Base-by-base conservation (phyloP, 2,329 filamentous ascomycete species). In the Aureobasidium sp. region DNA sequence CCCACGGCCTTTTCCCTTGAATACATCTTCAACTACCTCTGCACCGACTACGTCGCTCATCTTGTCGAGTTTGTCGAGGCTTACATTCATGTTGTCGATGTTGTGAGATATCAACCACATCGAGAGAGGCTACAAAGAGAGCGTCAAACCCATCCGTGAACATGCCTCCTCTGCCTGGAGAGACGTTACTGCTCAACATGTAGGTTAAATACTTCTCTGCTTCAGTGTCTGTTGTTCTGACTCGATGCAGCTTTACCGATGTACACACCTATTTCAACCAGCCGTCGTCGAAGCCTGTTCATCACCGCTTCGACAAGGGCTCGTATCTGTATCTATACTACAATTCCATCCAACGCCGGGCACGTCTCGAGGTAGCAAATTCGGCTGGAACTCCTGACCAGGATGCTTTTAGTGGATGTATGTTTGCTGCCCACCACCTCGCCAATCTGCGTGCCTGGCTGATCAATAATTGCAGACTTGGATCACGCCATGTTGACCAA, bases 311-410 rank as follows among this genome's bases (percentile, higher is more conserved):
- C 72, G 86, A 90, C 72, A 88, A 88, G 71, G 82, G 85, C 49
- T 91, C 87, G 8, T 92, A 92, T 71, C 81, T 92, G 61, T 92
- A 92, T 69, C 77, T 92, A 6, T 91, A 90, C 71, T 86, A 91
- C 72, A 87, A 89, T 69, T 81, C 87, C 13, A 78, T 77, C 63
- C 82, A 86, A 66, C 79, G 84, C 63, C 80, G 83, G 62, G 86
- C 86, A 64, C 85, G 88, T 65, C 76, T 92, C 64, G 89, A 92
- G 73, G 78, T 92, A 63, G 88, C 88, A 45, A 93, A 92, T 68
- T 78, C 86, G 66, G 82, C 87, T 9, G 88, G 88, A 57, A 86
- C 84, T 3, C 82, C 87, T 1, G 81, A 87, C n/a, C 88, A 92
- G 69, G 88, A 92, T 76, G 88, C 88, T 11, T 90, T 92, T 69